Conservation (phyloP, 1,284 basidiomycete genomes). For the Flammula alnicola region DNA sequence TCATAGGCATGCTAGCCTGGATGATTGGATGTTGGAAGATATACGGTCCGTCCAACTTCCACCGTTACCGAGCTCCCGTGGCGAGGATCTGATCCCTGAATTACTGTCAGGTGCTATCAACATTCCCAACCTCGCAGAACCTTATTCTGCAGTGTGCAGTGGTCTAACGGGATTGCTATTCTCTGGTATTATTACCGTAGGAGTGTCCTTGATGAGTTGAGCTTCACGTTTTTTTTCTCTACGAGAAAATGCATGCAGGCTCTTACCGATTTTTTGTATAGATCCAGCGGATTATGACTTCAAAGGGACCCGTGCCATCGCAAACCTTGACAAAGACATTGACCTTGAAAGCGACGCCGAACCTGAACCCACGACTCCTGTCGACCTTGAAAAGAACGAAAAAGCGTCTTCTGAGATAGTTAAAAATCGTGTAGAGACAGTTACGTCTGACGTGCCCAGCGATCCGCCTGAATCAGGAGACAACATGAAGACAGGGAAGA, state of each 20-base stretch:
- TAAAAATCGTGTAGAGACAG: constrained; percentile 16
- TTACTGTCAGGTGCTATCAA: constrained; percentile 41
- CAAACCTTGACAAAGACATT: constrained; percentile 32
- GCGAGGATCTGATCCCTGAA: background rate
- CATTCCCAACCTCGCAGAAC: constrained; percentile 46
- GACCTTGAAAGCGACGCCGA: background rate
- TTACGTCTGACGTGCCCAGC: background rate
- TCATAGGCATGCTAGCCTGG: constrained; percentile 51
- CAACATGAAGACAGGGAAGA: background rate
- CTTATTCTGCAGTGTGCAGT: constrained; percentile 54
- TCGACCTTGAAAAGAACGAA: background rate
- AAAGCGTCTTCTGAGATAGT: constrained; percentile 16
- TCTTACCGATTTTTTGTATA: constrained; percentile 17
- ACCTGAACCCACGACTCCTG: background rate
- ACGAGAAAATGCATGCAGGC: constrained; percentile 8
- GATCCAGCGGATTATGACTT: constrained; percentile 55
- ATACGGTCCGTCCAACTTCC: constrained; percentile 37
- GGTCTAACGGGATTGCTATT: constrained; percentile 49
- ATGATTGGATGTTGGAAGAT: constrained; percentile 57
- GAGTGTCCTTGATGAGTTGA: constrained; percentile 46
- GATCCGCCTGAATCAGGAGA: background rate
- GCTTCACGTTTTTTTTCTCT: constrained; percentile 19
- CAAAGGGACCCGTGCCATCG: constrained; percentile 47
- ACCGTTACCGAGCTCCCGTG: background rate
- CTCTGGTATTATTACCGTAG: constrained; percentile 47